These are phyloP conservation scores for Sarocladium kiliense DNA, from an alignment of 2,329 filamentous ascomycete genomes.

Conservation along the genomic window DNA sequence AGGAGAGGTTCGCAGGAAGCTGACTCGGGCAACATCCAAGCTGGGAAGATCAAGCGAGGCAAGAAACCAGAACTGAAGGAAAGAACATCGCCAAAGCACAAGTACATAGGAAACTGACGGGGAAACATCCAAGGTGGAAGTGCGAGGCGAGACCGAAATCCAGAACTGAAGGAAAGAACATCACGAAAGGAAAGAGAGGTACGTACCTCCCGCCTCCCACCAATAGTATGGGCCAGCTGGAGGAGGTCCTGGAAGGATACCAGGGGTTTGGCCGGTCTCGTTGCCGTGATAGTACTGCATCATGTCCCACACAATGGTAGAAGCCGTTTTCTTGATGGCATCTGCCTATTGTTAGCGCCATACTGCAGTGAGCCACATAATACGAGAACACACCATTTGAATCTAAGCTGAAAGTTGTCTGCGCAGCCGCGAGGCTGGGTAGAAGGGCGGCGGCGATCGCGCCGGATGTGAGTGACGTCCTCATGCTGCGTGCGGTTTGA, in stretches of 20 bases:
- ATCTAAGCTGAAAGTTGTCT: constrained; percentile 20
- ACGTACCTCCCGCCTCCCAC: constrained; percentile 44
- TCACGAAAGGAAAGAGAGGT: not conserved
- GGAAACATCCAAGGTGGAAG: no score
- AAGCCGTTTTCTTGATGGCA: constrained; percentile 33
- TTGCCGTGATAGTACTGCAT: constrained; percentile 42
- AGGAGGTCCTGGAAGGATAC: constrained; percentile 44
- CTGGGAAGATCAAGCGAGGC: no score
- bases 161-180: not conserved
- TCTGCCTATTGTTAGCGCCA: constrained; percentile 17
- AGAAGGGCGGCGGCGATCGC: constrained; percentile 2
- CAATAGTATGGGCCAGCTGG: constrained; percentile 52
- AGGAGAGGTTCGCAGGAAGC: no score
- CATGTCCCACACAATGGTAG: constrained; percentile 37
- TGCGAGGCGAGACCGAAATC: no score
- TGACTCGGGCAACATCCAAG: no score
- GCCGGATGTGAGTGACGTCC: not conserved
- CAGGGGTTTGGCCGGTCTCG: constrained; percentile 36
- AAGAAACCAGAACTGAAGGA: no score
- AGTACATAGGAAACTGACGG: no score
- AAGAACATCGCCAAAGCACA: no score
- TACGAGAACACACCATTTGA: constrained; percentile 14
- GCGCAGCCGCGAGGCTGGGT: constrained; percentile 12
- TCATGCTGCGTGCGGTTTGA: no score
- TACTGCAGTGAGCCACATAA: not conserved